These are phyloP conservation scores for Berberis thunbergii DNA, from an alignment of 164 flowering plant genomes.

Conservation along the genomic window DNA sequence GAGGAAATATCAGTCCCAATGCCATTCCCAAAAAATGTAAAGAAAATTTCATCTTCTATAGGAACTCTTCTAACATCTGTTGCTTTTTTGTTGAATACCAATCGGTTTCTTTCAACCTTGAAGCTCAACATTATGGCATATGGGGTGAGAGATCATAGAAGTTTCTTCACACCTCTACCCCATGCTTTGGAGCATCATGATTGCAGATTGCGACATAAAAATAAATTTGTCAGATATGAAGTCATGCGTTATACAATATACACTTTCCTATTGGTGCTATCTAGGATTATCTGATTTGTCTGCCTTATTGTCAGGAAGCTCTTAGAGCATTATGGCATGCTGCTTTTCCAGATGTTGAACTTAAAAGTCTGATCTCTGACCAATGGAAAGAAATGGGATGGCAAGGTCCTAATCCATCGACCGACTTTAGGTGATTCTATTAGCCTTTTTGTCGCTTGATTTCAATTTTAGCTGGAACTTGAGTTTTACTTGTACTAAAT, in stretches of 20 bases:
- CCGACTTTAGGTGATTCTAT: conserved; percentile 75
- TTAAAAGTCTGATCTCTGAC: conserved; percentile 72
- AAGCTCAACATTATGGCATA: too few species aligned
- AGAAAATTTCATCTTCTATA: too few species aligned
- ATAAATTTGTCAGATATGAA: background rate
- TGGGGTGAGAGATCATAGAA: too few species aligned
- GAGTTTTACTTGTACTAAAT: background rate
- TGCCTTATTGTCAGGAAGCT: conserved; percentile 51
- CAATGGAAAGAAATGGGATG: conserved; percentile 99
- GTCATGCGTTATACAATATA: background rate
- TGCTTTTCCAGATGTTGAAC: conserved; percentile 65
- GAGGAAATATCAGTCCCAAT: too few species aligned
- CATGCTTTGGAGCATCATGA: too few species aligned
- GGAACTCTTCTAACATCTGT: too few species aligned
- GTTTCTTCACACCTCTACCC: too few species aligned
- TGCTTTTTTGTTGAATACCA: too few species aligned
- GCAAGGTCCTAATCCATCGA: conserved; percentile 98
- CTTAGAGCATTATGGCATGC: conserved; percentile 64
- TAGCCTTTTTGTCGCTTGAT: background rate
- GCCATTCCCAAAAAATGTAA: too few species aligned
- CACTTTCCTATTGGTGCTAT: background rate
- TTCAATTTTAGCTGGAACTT: background rate
- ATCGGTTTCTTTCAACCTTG: too few species aligned
- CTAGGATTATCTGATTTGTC: conserved; percentile 1
- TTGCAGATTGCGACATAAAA: too few species aligned